A percentile compares a stretch with the other conserved stretches of the same genome.
Conservation (phyloP, 2,329 filamentous ascomycete genomes). For the Fonsecaea nubica region DNA sequence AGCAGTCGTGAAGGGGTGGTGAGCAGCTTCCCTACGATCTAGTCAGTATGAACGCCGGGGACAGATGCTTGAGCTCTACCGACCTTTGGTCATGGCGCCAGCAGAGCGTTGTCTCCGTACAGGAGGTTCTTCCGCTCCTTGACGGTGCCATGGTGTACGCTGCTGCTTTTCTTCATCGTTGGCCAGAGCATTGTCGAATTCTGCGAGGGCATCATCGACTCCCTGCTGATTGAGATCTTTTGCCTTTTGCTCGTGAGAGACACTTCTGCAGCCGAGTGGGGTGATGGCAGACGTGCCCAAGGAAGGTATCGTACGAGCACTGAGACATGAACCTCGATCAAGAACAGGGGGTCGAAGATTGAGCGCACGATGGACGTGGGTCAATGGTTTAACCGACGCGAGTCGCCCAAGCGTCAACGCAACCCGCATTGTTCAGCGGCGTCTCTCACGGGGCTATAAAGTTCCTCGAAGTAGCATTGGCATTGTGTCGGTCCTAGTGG, state of each 20-base stretch:
- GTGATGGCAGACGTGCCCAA: not conserved
- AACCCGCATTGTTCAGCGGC: constrained; percentile 5
- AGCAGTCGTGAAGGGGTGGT: constrained; percentile 81
- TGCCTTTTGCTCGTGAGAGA: constrained; percentile 34
- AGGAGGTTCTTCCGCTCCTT: constrained; percentile 65
- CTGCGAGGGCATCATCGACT: constrained; percentile 36
- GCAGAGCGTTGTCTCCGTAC: constrained; percentile 59
- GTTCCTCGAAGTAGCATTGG: not conserved
- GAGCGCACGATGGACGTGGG: not conserved
- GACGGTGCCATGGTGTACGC: constrained; percentile 70
- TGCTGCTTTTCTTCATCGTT: constrained; percentile 57
- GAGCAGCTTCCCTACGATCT: constrained; percentile 69
- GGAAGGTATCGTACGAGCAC: not conserved
- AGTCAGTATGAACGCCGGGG: constrained; percentile 1
- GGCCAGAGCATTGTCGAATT: constrained; percentile 43
- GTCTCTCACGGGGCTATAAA: constrained; percentile 5
- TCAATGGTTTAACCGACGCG: constrained; percentile 10
- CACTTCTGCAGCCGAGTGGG: constrained; percentile 6
- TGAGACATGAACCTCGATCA: not conserved
- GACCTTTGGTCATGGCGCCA: constrained; percentile 70
- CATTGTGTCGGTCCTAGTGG: not conserved
- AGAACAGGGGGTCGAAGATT: not conserved
- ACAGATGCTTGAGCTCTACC: constrained; percentile 16
- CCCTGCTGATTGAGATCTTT: constrained; percentile 40
- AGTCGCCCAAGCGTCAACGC: constrained; percentile 4